A percentile compares a stretch with the other conserved stretches of the same genome.
phyloP scores from a whole-genome alignment of 345 rosid genomes.

The Moricandia moricandioides region DNA sequence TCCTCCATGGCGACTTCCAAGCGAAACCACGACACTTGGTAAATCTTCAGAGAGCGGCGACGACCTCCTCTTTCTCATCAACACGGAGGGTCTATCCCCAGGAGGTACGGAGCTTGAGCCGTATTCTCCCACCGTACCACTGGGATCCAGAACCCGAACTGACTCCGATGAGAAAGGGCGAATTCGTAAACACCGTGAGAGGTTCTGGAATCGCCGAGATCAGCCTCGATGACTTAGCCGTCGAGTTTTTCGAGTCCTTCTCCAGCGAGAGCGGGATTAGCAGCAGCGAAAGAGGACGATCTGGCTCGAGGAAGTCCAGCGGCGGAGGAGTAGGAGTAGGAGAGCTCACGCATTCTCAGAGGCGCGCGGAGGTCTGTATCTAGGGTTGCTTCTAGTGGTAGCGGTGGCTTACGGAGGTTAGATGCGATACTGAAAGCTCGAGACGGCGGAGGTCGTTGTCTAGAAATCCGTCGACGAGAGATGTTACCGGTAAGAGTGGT shows the following conservation, averaged over 20 bases:
- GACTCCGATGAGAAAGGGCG: conserved; percentile 51
- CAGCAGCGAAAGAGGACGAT: conserved; percentile 50
- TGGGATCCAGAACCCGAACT: conserved; percentile 42
- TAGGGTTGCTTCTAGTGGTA: conserved; percentile 57
- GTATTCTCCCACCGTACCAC: conserved; percentile 61
- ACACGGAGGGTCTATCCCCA: conserved; percentile 44
- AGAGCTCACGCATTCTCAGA: conserved; percentile 41
- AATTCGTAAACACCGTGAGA: conserved; percentile 76
- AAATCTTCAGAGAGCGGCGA: conserved; percentile 45
- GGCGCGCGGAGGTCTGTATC: conserved; percentile 89
- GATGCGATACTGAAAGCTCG: conserved; percentile 40
- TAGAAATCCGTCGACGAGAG: conserved; percentile 22
- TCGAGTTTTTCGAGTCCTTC: conserved; percentile 59
- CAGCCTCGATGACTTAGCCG: conserved; percentile 80
- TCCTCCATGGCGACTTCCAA: conserved; percentile 76
- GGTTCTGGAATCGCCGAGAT: conserved; percentile 85
- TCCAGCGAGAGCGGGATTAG: conserved; percentile 35
- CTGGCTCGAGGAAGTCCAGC: conserved; percentile 36
- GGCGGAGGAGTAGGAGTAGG: conserved; percentile 18
- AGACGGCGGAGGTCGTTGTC: conserved; percentile 75
- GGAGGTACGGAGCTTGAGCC: conserved; percentile 86
- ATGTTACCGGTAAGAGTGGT: conserved; percentile 1
- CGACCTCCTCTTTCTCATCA: conserved; percentile 51
- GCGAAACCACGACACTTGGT: conserved; percentile 47
- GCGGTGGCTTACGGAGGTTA: conserved; percentile 41